These are phyloP conservation scores for Tolypocladium ovalisporum DNA, from an alignment of 2,329 filamentous ascomycete species.

Conservation along the genomic window DNA sequence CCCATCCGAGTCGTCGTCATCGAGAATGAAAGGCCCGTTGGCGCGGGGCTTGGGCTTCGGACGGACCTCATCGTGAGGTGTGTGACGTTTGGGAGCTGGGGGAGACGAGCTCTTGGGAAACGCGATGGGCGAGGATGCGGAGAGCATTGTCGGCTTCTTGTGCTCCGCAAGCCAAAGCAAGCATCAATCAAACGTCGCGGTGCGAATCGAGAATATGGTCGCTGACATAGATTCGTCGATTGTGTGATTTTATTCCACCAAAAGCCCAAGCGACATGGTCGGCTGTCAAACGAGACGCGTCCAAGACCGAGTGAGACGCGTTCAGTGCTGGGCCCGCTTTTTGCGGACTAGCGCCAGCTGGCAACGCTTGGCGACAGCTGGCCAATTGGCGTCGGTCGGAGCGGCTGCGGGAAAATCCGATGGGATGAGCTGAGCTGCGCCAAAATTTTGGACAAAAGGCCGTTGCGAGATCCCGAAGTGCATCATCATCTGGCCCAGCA, in stretches of 20 bases:
- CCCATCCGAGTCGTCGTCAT: conserved; percentile 24
- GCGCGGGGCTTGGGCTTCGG: conserved; percentile 22
- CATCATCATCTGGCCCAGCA: conserved; percentile 1
- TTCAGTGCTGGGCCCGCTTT: conserved; percentile 13
- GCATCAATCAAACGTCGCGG: not conserved
- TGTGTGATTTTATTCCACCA: not conserved
- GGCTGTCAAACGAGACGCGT: conserved; percentile 6
- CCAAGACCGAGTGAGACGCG: conserved; percentile 8
- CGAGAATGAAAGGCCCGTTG: conserved; percentile 27
- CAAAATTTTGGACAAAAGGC: conserved; percentile 18
- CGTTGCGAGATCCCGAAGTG: not conserved
- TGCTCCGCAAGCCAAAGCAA: not conserved
- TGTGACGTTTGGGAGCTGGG: conserved; percentile 21
- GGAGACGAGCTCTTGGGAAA: conserved; percentile 41
- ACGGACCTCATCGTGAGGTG: conserved; percentile 21
- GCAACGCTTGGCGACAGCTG: conserved; percentile 9
- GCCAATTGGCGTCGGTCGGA: not conserved
- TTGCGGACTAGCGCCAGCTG: not conserved
- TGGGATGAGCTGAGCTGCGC: conserved; percentile 9
- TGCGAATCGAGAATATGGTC: not conserved
- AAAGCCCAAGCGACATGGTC: not conserved
- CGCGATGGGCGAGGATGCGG: conserved; percentile 46
- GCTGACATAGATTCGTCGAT: not conserved
- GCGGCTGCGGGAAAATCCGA: conserved; percentile 18
- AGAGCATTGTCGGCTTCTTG: conserved; percentile 34